phyloP scores from a whole-genome alignment of 2,329 filamentous ascomycete genomes.

The Lachnellula occidentalis region DNA sequence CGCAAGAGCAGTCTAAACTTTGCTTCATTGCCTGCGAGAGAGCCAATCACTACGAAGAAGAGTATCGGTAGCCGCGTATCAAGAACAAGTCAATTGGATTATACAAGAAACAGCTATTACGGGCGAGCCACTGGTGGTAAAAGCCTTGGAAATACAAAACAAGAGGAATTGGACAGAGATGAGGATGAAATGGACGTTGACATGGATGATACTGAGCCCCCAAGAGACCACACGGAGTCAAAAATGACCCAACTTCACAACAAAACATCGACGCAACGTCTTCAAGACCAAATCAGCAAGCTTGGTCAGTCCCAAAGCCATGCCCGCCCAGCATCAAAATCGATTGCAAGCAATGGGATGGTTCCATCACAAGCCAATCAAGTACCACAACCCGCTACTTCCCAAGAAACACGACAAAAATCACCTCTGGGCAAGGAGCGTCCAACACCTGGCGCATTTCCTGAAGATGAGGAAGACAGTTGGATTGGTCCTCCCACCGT shows the following conservation, averaged over 20 bases:
- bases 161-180: constrained; percentile 48
- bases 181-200: constrained; percentile 40
- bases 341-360: constrained; percentile 22
- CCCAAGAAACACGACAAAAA: constrained; percentile 12
- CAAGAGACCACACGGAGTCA: constrained; percentile 39
- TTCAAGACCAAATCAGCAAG: constrained; percentile 87
- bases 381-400: constrained; percentile 8
- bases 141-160: constrained; percentile 51
- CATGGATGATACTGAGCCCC: constrained; percentile 30
- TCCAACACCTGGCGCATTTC: constrained; percentile 52
- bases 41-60: constrained; percentile 79
- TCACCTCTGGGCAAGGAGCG: constrained; percentile 15
- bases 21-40: constrained; percentile 83
- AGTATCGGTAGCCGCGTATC: constrained; percentile 70
- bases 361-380: constrained; percentile 18
- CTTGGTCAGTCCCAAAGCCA: constrained; percentile 48
- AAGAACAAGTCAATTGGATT: constrained; percentile 72
- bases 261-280: constrained; percentile 87
- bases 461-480: constrained; percentile 52
- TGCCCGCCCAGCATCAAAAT: constrained; percentile 29
- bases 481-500: constrained; percentile 53
- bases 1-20: constrained; percentile 96
- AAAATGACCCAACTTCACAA: constrained; percentile 56
- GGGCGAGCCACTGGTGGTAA: constrained; percentile 68
- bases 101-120: constrained; percentile 67